Percentiles rank a stretch among this genome's conserved stretches.
These are phyloP conservation scores for Entophlyctis luteolus DNA, from an alignment of 192 early-diverging fungal species.

Conservation along the genomic window DNA sequence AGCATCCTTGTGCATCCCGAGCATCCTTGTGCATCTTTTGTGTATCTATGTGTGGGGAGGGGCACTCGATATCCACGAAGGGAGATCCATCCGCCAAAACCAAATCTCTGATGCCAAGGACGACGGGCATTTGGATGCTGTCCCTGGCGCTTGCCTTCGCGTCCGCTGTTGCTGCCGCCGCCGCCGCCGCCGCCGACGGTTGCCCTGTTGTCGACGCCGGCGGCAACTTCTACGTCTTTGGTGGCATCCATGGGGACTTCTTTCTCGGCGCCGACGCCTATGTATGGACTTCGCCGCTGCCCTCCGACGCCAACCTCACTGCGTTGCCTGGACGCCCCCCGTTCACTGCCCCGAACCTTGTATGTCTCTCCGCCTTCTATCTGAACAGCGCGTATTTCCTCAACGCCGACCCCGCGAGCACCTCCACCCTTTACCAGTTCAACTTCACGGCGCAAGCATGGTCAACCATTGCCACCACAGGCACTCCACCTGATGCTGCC, in stretches of 20 bases:
- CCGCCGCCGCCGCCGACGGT: background rate
- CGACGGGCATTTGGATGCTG: no score
- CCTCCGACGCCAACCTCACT: background rate
- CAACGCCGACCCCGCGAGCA: constrained; percentile 11
- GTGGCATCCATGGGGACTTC: background rate
- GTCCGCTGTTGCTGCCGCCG: background rate
- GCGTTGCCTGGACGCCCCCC: constrained; percentile 6
- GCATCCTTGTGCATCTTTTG: no score
- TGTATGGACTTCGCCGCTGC: background rate
- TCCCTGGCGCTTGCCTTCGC: no score
- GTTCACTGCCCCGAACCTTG: constrained; percentile 10
- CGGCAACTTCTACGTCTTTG: constrained; percentile 4
- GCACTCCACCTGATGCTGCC: background rate
- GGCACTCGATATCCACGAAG: no score
- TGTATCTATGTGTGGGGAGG: no score
- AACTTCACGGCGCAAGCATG: constrained; percentile 5
- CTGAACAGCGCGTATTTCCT: constrained; percentile 21
- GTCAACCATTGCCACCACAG: background rate
- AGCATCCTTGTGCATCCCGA: no score
- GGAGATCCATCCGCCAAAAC: no score
- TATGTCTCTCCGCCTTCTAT: constrained; percentile 12
- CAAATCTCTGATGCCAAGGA: no score
- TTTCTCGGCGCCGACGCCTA: background rate
- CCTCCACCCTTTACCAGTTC: constrained; percentile 5
- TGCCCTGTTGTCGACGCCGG: background rate